Base-by-base conservation (phyloP, 2,329 filamentous ascomycete species). In the Rhytidhysteron rufulum region DNA sequence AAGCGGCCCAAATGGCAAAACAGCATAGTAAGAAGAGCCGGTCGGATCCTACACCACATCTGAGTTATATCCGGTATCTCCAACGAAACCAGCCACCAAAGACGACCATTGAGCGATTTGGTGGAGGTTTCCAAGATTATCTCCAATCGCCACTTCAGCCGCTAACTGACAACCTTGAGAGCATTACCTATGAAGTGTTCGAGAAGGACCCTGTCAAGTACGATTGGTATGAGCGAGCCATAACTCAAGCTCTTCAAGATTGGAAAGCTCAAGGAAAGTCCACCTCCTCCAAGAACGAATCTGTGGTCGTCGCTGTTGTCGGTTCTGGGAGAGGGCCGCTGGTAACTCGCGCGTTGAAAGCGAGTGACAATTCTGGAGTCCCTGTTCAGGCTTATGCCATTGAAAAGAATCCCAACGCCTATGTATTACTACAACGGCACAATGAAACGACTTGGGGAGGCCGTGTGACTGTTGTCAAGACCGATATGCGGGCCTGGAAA, bases 191-290 rank as follows among this genome's bases (percentile, higher is more conserved):
- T 64, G 93, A 98, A 62, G 91, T 97, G 2, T 98, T 98, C 57
- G 93, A 98, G 64, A 94, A 94, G 52, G 94, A 98, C 49, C 93
- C 93, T 0, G 86, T 98, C 68, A 98, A 98, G 67, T 98, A 98
- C 62, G 83, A 89, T 49, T 94, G 91, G 75, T 98, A 98, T 61
- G 89, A 97, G 63, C 75, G 78, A 33, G 93, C 93, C 11, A 85
- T 94, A 41, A 79, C 80, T 4, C 80, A 86, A 49, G 91, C 93
- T 1, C 73, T 98, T 46, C 75, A 71, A 10, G 90, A 97, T 57
- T 94, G 93, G 84, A 76, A 76, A 43, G 69, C 74, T 27, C 75
- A 87, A 43, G 73, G 78, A 22, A 89, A 88, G 58, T 83, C 88
- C 1, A 87, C 83, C 0, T 88, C 85, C 4, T 84, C 84, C 10